Evolutionary conservation across 1,284 basidiomycete species (phyloP), one percentile per base, ranked within the genome.

Genomic region (Cryptococcus hybrid): DNA sequence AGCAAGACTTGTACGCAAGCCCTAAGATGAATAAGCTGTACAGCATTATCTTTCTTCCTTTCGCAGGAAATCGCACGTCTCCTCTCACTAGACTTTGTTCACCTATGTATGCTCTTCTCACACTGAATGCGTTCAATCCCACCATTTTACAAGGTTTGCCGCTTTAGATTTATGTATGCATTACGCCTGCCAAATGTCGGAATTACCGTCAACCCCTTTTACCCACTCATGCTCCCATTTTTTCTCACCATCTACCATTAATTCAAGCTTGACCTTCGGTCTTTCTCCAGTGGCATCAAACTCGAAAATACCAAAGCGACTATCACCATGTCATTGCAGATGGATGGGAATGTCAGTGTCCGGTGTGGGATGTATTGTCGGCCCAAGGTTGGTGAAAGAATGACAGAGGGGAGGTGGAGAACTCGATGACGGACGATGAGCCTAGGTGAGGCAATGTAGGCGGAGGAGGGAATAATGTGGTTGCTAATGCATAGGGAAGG

Each of bases 341-440:
- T 60, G 42, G 36, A 60, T 45, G 8, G 51, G 51, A 8, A 60
- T 47, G 40, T 60, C 58, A 13, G 58, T 60, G 5, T 54, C 54
- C 3, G 40, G 45, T 60, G 58, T n/a, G 51, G 13, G 4, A 49
- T 30, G 43, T 60, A 60, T 12, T 56, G 51, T 8, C 58, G 36
- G 35, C 38, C 52, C 52, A 56, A 12, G 58, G 58, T 36, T 52
- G 55, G 42, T 60, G 52, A 43, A 60, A 60, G 47, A 60, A 56
- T 7, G 58, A 56, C 5, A 60, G 44, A n/a, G 58, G 58, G 0
- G 58, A 60, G 5, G 58, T 60, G 13, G 55, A 60, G 47, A 60
- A 60, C 30, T 60, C 58, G 38, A 59, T 55, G 44, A 59, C 57
- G 24, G 57, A 48, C 3, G 57, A 55, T 7, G 48, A 45, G 7